These are phyloP conservation scores for Litsea cubeba DNA, from an alignment of 164 flowering plant species.

Conservation along the genomic window DNA sequence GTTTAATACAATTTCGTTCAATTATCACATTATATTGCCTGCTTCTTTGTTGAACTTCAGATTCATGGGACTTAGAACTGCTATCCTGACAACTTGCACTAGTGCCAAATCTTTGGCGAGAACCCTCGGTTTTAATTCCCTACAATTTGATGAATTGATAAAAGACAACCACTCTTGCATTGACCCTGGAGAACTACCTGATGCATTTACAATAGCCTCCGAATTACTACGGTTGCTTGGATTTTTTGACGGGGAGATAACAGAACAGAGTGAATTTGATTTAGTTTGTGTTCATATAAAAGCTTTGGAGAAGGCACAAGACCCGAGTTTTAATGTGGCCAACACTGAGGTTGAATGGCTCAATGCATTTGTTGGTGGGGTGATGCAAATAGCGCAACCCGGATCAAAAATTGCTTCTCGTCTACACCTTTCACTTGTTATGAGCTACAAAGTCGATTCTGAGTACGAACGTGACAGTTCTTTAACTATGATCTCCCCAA, in stretches of 20 bases:
- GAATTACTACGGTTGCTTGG: conserved; percentile 71
- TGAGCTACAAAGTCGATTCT: conserved; percentile 63
- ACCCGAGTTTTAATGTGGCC: conserved; percentile 16
- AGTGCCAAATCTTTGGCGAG: conserved; percentile 42
- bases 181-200: conserved; percentile 14
- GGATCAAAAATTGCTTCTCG: conserved; percentile 65
- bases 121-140: conserved; percentile 44
- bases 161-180: conserved; percentile 7
- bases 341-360: conserved; percentile 31
- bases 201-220: conserved; percentile 20
- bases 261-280: conserved; percentile 57
- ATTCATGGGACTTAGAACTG: conserved; percentile 94
- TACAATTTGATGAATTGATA: conserved; percentile 35
- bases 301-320: conserved; percentile 25
- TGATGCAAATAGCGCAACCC: conserved; percentile 41
- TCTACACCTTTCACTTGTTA: conserved; percentile 66
- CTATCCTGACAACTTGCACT: conserved; percentile 48
- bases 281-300: conserved; percentile 67
- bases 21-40: background rate
- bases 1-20: background rate
- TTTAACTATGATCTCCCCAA: conserved; percentile 20
- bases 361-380: conserved; percentile 56
- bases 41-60: conserved; percentile 28
- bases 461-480: conserved; percentile 29
- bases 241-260: conserved; percentile 54